Conservation (phyloP, 176 grass and related monocot genomes). For the Eragrostis curvula region DNA sequence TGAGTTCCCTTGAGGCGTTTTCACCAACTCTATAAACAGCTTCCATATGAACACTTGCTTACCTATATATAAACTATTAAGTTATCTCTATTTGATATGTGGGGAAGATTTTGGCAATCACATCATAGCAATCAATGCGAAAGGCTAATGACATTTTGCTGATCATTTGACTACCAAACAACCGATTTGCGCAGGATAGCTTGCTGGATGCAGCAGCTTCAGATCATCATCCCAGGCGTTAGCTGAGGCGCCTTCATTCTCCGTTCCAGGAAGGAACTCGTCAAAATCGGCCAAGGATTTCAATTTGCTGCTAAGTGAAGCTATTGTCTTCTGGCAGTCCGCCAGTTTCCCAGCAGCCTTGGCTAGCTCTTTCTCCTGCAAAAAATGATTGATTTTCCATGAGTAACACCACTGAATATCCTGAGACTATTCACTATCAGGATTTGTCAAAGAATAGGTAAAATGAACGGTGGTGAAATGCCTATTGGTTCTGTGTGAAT, state of each 20-base stretch:
- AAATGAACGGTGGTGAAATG: constrained; percentile 4
- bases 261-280: constrained; percentile 51
- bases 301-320: constrained; percentile 70
- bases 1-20: neutral
- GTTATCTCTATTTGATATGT: constrained; percentile 28
- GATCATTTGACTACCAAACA: constrained; percentile 51
- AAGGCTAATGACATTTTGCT: neutral
- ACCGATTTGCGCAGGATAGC: constrained; percentile 29
- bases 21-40: constrained; percentile 22
- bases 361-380: constrained; percentile 67
- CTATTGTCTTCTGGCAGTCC: constrained; percentile 90
- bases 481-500: neutral
- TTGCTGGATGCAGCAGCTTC: constrained; percentile 39
- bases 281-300: constrained; percentile 75
- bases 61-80: constrained; percentile 34
- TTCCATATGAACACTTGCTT: constrained; percentile 47
- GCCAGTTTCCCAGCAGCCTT: constrained; percentile 73
- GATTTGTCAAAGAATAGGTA: neutral
- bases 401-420: neutral
- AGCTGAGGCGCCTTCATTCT: constrained; percentile 19
- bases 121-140: constrained; percentile 25
- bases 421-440: neutral
- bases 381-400: constrained; percentile 19
- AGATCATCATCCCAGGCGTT: constrained; percentile 38
- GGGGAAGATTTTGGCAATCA: constrained; percentile 36